A percentile compares a stretch with the other conserved stretches of the same genome.
Evolutionary conservation across 257 asterid species (phyloP).

Genomic region (Nicotiana undulata): DNA sequence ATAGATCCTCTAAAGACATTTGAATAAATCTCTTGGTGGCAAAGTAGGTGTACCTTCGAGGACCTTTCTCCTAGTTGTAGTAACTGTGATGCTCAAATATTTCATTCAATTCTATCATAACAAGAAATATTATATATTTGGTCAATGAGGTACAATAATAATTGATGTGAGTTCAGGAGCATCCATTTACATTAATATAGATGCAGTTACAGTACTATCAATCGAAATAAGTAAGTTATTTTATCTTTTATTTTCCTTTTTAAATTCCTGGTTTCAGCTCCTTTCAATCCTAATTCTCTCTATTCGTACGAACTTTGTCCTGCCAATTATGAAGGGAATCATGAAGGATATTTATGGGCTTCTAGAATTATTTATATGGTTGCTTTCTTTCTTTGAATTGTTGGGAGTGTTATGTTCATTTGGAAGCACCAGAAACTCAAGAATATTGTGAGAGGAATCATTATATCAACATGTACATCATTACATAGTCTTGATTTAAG

Average conservation of each 20-base stretch:
- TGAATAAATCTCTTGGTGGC: constrained; percentile 44
- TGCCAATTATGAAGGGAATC: not conserved
- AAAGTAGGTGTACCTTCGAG: constrained; percentile 96
- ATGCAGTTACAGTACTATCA: constrained; percentile 43
- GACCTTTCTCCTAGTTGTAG: constrained; percentile 86
- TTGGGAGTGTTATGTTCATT: constrained; percentile 32
- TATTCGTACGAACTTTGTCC: constrained; percentile 19
- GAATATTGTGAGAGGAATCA: constrained; percentile 15
- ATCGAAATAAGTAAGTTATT: no score
- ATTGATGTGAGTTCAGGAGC: constrained; percentile 50
- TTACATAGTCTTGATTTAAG: constrained; percentile 60
- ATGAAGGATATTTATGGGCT: constrained; percentile 19
- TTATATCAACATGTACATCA: constrained; percentile 52
- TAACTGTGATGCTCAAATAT: constrained; percentile 65
- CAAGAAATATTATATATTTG: constrained; percentile 78
- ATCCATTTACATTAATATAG: constrained; percentile 53
- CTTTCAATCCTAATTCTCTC: no score
- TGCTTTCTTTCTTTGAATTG: no score
- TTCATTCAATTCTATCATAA: constrained; percentile 49
- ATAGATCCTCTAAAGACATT: no score
- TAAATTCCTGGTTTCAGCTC: no score
- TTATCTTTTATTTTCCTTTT: no score
- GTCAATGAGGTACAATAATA: constrained; percentile 88
- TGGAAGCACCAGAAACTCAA: constrained; percentile 32
- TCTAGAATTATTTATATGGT: constrained; percentile 4